Evolutionary conservation across 805 yeast species (phyloP), one percentile per base, ranked within the genome.

Genomic region (Komagataella mondaviorum): DNA sequence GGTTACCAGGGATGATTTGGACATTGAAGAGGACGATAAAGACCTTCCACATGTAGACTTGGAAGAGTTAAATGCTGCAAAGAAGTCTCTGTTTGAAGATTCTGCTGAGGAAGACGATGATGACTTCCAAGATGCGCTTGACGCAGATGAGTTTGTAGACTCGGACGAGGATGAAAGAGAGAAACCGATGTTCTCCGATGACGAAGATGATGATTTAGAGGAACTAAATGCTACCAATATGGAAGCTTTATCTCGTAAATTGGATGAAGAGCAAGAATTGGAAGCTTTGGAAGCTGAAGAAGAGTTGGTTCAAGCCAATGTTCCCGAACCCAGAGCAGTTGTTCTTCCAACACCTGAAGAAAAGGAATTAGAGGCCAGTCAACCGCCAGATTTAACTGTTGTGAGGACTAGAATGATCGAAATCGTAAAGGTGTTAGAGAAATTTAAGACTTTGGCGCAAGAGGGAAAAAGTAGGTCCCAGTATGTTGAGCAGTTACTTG

Each of bases 351-450:
- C 83, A 2, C 79, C 68, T 23, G 83, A 75, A 55, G 88, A 82
- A 61, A 85, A 82, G 59, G 77, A 74, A 51, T 51, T 59, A 36
- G 74, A 72, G 56, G 71, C 71, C 30, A 75, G 73, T 14, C 61
- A 64, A 10, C 83, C 88, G 48, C 81, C 81, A 57, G 96, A 89
- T 64, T 75, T 90, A 49, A 86, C 89, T 6, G 73, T 86, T 59
- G 77, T 87, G 6, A 81, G 98, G 69, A 88, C 96, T 17, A 81
- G 99, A 70, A 91, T 93, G 85, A 81, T 91, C 59, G 99, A 93
- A 71, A 80, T 95, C 55, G 91, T 90, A 49, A 90, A 90, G 65
- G 96, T 91, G 16, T 76, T 93, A 59, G 97, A 91, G 66, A 88
- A 91, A 67, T 88, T 91, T 71, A 82, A 81, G 63, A 83, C 72